phyloP scores from a whole-genome alignment of 306 rosid species.

The Cucurbita ficifolia region DNA sequence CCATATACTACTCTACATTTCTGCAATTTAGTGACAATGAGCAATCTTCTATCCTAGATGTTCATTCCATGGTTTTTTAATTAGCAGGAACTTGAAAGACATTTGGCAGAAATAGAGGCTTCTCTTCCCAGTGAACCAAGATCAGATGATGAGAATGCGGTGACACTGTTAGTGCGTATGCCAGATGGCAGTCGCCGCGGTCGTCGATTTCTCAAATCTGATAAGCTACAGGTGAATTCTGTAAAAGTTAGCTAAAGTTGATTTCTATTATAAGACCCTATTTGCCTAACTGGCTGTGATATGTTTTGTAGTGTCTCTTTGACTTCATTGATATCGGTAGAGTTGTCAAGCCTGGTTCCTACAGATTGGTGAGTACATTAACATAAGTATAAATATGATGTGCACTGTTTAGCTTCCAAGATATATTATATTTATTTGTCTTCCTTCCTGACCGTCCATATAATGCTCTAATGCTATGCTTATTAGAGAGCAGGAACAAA shows the following conservation, averaged over 20 bases:
- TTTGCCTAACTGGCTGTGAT: conserved; percentile 14
- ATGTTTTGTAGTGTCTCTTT: conserved; percentile 54
- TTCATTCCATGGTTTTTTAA: conserved; percentile 9
- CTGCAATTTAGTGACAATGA: neutral
- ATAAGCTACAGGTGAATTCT: conserved; percentile 59
- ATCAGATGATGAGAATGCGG: conserved; percentile 52
- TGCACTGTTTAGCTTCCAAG: neutral
- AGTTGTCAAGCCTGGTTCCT: conserved; percentile 62
- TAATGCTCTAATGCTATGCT: neutral
- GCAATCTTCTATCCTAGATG: neutral
- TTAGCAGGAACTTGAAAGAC: conserved; percentile 69
- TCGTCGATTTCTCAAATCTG: conserved; percentile 75
- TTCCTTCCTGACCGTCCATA: neutral
- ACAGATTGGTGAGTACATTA: conserved; percentile 67
- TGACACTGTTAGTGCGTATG: conserved; percentile 72
- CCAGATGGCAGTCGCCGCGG: conserved; percentile 93
- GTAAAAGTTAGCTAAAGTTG: neutral
- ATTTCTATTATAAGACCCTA: neutral
- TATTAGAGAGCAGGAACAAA: neutral
- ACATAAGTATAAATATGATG: neutral
- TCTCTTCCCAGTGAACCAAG: conserved; percentile 74
- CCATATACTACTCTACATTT: neutral
- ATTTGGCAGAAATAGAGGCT: conserved; percentile 59
- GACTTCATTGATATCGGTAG: conserved; percentile 78
- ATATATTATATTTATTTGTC: neutral